Conservation (phyloP, 2,329 filamentous ascomycete species). For the Talaromyces albobiverticillius region DNA sequence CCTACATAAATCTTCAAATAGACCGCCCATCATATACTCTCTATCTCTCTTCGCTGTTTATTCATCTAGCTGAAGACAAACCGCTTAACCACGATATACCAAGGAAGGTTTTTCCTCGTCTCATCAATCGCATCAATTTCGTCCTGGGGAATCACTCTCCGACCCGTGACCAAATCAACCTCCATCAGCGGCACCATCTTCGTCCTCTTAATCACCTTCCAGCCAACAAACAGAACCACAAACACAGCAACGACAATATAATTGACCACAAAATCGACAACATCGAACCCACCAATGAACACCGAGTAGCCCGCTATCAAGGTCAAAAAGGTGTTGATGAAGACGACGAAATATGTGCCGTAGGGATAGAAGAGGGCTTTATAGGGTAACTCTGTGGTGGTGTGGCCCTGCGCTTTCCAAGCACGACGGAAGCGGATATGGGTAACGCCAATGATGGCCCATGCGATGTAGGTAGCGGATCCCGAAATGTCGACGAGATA, state of each 20-base stretch:
- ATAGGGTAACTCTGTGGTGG: slow-evolving; percentile 46
- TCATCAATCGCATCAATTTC: neutral
- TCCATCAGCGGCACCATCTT: slow-evolving; percentile 15
- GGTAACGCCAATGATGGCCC: slow-evolving; percentile 39
- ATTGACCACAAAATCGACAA: slow-evolving; percentile 52
- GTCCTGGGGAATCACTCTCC: slow-evolving; percentile 7
- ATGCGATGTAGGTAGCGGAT: slow-evolving; percentile 37
- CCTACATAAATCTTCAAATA: too few species aligned
- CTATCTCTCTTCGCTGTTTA: too few species aligned
- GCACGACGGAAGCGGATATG: slow-evolving; percentile 43
- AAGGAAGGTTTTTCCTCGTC: neutral
- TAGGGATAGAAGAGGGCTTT: slow-evolving; percentile 50
- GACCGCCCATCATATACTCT: too few species aligned
- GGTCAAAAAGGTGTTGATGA: slow-evolving; percentile 49
- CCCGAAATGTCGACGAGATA: slow-evolving; percentile 35
- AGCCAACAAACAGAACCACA: slow-evolving; percentile 43
- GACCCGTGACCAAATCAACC: slow-evolving; percentile 9
- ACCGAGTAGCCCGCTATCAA: slow-evolving; percentile 55
- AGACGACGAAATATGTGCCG: slow-evolving; percentile 47
- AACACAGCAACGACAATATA: slow-evolving; percentile 56
- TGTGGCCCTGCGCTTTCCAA: slow-evolving; percentile 35
- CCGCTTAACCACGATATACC: neutral
- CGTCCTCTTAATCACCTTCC: slow-evolving; percentile 45
- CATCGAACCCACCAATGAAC: slow-evolving; percentile 49
- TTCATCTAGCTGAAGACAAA: neutral